phyloP scores from a whole-genome alignment of 148 eudicot genomes.

The Euryodendron excelsum region DNA sequence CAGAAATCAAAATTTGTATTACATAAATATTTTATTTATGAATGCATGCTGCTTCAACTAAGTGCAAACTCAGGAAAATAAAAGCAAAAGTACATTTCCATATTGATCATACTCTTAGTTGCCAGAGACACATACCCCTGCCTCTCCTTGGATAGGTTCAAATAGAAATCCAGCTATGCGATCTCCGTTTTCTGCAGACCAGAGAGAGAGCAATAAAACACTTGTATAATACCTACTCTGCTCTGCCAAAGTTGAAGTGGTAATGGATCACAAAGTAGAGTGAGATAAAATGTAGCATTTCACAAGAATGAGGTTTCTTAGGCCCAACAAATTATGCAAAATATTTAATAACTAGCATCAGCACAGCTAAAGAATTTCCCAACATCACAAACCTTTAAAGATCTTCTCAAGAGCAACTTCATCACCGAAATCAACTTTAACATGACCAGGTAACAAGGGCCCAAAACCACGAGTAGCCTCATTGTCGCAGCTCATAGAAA shows the following conservation, averaged over 20 bases:
- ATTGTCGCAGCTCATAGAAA: conserved; percentile 99
- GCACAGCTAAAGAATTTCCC: neutral
- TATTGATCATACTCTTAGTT: neutral
- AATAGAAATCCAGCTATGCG: conserved; percentile 90
- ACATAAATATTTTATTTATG: neutral
- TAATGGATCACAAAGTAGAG: neutral
- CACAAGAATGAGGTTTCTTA: neutral
- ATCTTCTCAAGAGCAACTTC: conserved; percentile 69
- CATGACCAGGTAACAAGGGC: conserved; percentile 81
- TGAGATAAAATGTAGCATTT: neutral
- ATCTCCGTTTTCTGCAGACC: conserved; percentile 74
- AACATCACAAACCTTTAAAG: conserved; percentile 58
- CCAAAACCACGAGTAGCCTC: conserved; percentile 95
- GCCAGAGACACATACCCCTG: conserved; percentile 71
- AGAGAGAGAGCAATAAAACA: conserved; percentile 11
- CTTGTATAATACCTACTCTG: neutral
- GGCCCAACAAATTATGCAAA: neutral
- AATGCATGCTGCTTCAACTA: neutral
- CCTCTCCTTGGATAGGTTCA: conserved; percentile 99
- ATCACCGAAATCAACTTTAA: conserved; percentile 97
- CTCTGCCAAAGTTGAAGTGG: neutral
- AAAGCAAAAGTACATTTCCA: neutral
- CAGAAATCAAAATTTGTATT: neutral
- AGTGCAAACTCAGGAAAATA: conserved; percentile 14
- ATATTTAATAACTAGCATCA: neutral